Evolutionary conservation across 1,284 basidiomycete genomes (phyloP).

Genomic region (Cutaneotrichosporon cutaneum): DNA sequence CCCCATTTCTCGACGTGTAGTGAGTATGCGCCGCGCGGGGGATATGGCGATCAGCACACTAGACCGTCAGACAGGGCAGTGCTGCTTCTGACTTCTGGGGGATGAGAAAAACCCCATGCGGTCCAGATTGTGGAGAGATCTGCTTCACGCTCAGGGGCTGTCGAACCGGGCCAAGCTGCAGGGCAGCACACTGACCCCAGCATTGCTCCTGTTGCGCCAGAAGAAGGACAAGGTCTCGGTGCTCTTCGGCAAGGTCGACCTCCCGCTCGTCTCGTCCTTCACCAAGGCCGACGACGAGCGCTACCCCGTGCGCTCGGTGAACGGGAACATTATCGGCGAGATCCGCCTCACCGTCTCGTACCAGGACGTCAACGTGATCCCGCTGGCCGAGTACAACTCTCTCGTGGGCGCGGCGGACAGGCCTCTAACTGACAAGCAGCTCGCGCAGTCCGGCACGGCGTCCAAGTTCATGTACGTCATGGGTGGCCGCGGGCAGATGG

Average conservation of each 20-base stretch:
- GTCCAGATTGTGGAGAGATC: not conserved
- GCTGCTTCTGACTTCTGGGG: not conserved
- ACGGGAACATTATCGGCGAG: constrained; percentile 33
- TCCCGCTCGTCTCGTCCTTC: constrained; percentile 30
- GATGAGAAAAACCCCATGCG: not conserved
- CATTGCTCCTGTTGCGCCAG: constrained; percentile 13
- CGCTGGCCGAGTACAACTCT: constrained; percentile 15
- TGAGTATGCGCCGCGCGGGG: constrained; percentile 13
- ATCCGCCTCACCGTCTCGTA: constrained; percentile 32
- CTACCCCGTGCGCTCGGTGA: constrained; percentile 30
- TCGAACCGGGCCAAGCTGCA: not conserved
- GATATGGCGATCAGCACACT: not conserved
- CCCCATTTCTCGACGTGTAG: constrained; percentile 27
- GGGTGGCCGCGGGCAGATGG: constrained; percentile 20
- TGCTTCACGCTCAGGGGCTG: not conserved
- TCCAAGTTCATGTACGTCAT: constrained; percentile 24
- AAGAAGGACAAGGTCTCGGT: constrained; percentile 17
- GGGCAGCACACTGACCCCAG: not conserved
- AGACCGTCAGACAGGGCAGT: not conserved
- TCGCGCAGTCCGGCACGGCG: not conserved
- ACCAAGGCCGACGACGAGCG: constrained; percentile 31
- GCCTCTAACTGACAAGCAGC: constrained; percentile 1
- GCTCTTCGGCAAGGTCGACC: constrained; percentile 29
- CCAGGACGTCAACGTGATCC: constrained; percentile 26
- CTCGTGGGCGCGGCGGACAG: constrained; percentile 9